phyloP scores from a whole-genome alignment of 139 green algal genomes.

The Gonium pectorale region DNA sequence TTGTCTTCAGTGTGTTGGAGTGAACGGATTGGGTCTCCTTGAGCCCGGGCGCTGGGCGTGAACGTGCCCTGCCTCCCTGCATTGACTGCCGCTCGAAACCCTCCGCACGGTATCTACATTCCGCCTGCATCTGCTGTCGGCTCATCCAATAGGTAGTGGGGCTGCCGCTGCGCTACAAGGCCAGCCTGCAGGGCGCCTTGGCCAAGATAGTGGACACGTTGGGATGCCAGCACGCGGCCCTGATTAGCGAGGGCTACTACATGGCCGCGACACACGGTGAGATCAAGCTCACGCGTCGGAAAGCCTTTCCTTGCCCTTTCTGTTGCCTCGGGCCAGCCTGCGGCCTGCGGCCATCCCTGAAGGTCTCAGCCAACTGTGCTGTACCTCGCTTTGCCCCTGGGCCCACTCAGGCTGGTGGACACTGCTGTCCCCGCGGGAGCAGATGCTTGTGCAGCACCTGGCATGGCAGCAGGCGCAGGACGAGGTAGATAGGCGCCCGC shows the following conservation, averaged over 20 bases:
- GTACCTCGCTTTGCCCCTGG: neutral
- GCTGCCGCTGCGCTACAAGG: slow-evolving; percentile 33
- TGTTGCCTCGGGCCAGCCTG: too few species aligned
- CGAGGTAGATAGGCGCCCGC: neutral
- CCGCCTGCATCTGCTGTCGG: too few species aligned
- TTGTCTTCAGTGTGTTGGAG: too few species aligned
- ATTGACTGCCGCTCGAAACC: too few species aligned
- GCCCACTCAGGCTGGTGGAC: slow-evolving; percentile 49
- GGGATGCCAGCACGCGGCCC: slow-evolving; percentile 16
- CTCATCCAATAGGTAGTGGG: slow-evolving; percentile 30
- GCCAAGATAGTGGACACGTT: neutral
- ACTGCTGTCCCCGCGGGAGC: slow-evolving; percentile 37
- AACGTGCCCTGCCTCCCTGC: too few species aligned
- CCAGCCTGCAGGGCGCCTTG: slow-evolving; percentile 20
- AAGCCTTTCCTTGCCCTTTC: too few species aligned
- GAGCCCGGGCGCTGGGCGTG: too few species aligned
- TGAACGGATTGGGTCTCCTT: too few species aligned
- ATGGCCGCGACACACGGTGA: slow-evolving; percentile 18
- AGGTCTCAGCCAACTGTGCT: too few species aligned
- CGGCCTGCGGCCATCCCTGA: too few species aligned
- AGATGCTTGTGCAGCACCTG: slow-evolving; percentile 56
- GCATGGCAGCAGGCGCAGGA: neutral
- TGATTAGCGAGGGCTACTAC: slow-evolving; percentile 32
- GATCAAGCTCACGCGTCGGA: too few species aligned
- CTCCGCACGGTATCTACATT: too few species aligned